Base-by-base conservation (phyloP, 2,329 filamentous ascomycete species). In the Simplicillium sp. region DNA sequence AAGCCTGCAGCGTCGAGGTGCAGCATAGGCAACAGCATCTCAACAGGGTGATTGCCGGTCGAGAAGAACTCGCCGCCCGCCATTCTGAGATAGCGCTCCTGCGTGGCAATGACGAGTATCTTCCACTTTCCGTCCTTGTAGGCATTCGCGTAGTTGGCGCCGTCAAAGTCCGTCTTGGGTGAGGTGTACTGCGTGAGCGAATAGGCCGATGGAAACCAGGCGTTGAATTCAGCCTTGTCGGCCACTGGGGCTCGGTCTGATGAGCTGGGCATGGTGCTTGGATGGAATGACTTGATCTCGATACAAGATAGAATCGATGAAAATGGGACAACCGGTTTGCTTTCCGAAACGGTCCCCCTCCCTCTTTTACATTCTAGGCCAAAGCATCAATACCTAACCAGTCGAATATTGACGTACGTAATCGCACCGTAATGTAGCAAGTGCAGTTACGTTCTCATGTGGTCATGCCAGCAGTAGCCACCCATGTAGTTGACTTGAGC, bases 171-270 rank as follows among this genome's bases (percentile, higher is more conserved):
- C 1, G 47, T 49, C 42, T 46, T 46, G 33, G 47, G n/a, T 13
- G 43, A 36, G 18, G 40, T 39, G 38, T 50, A 50, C 34, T 50
- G 46, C 8, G 48, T 43, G 3, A 50, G 42, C 14, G 48, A 50
- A 31, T 32, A 50, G 16, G 46, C 43, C 11, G 48, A 50, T 17
- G 48, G 48, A 37, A 50, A 50, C 32, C 38, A 50, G 38, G 48
- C 44, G 36, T 53, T 47, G 37, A 46, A 43, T 37, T 54, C 50
- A 40, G 47, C 47, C 43, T 47, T 44, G 34, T 50, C 48, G 35
- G 38, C 36, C 25, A 47, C 45, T 34, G 48, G 48, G 4, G 32
- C 36, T 18, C 43, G 41, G 36, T 48, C 48, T n/a, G n/a, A n/a
- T n/a, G n/a, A n/a, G n/a, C n/a, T n/a, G n/a, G n/a, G n/a, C n/a